Base-by-base conservation (phyloP, 2,329 filamentous ascomycete genomes). In the Lachnum nothofagi region DNA sequence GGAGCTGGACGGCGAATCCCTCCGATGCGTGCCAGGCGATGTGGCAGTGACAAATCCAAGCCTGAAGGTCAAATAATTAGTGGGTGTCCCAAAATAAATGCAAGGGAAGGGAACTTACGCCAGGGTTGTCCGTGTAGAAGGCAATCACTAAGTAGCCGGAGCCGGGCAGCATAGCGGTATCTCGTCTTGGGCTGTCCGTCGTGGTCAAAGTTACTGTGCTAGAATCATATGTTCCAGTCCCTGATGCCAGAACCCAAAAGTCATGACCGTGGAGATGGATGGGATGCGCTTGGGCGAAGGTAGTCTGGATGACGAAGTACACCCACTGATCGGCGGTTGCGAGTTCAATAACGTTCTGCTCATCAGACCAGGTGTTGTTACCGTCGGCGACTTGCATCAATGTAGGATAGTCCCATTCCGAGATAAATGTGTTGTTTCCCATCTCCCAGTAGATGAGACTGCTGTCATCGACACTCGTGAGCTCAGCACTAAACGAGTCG, bases 231-330 rank as follows among this genome's bases (percentile, higher is more conserved):
- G 60, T 77, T 53, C 3, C 75, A 72, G 2, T 61, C 46, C 1
- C 78, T 74, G 52, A 77, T 54, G 37, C 67, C 6, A 76, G 53
- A 16, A 76, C 59, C 51, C 67, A 70, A 61, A 75, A 75, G 46
- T 75, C 68, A 53, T 76, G 73, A 5, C 74, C 74, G 60, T 77
- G 74, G 12, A 77, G 63, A 61, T 77, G 74, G 59, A 75, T 64
- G 1, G 63, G 63, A 19, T 64, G 62, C 2, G 59, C 49, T 3
- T 57, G 48, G 3, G 54, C 44, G 5, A 55, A 34, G 3, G 46
- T 51, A 4, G 57, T 60, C 20, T 59, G 49, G 35, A 65, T 64
- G 37, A 63, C 46, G 40, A 64, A 57, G 51, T 64, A 64, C 6
- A 58, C 54, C 63, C 62, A 64, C 42, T 61, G 49, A 12, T 59